These are phyloP conservation scores for Annulohypoxylon truncatum DNA, from an alignment of 2,329 filamentous ascomycete genomes.

Conservation along the genomic window DNA sequence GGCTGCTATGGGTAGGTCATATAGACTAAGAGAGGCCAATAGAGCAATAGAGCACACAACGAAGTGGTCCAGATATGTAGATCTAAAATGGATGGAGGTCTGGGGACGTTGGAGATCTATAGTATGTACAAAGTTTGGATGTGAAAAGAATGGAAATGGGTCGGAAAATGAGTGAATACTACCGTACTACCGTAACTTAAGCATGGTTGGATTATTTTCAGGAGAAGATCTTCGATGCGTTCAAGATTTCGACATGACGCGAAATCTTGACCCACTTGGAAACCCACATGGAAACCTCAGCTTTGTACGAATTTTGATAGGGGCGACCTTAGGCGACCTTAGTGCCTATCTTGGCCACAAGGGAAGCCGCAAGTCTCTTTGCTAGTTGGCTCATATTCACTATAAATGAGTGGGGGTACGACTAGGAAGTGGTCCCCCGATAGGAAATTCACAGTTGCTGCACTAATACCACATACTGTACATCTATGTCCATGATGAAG, in stretches of 20 bases:
- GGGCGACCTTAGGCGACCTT: constrained; percentile 7
- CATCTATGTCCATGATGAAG: not conserved
- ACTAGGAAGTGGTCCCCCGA: not conserved
- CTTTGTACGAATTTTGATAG: constrained; percentile 40
- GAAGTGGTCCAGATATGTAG: constrained; percentile 39
- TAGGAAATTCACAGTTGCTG: constrained; percentile 17
- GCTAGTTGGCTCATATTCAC: constrained; percentile 15
- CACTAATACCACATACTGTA: constrained; percentile 4
- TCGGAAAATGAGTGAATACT: constrained; percentile 24
- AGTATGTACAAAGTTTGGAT: constrained; percentile 4
- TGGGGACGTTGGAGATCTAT: constrained; percentile 31
- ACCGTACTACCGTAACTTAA: constrained; percentile 18
- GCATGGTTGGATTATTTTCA: constrained; percentile 14
- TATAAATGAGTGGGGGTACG: constrained; percentile 29
- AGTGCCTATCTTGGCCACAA: constrained; percentile 31
- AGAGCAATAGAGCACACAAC: constrained; percentile 27
- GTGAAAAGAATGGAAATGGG: constrained; percentile 26
- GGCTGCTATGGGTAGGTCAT: constrained; percentile 7
- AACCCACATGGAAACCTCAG: constrained; percentile 12
- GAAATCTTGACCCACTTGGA: constrained; percentile 6
- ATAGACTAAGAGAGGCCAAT: not conserved
- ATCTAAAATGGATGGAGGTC: constrained; percentile 26
- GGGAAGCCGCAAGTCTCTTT: constrained; percentile 21
- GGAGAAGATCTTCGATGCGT: constrained; percentile 41
- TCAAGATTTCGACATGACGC: constrained; percentile 41